Conservation (phyloP, 192 early-diverging fungal genomes). For the Mortierella antarctica region DNA sequence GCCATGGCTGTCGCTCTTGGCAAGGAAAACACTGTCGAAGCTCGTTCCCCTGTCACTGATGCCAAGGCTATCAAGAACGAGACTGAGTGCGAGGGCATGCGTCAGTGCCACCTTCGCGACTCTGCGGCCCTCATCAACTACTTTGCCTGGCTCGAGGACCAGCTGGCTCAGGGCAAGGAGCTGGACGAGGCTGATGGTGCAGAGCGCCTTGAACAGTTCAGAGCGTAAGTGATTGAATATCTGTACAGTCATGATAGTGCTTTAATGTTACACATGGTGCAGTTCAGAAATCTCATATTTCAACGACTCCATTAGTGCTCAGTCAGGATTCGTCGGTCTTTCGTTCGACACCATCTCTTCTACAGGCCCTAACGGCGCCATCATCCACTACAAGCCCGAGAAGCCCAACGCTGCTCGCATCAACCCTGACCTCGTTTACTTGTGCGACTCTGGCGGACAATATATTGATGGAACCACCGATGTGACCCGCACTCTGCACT, state of each 20-base stretch:
- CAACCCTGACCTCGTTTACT: slow-evolving; percentile 81
- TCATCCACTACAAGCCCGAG: slow-evolving; percentile 97
- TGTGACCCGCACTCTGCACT: slow-evolving; percentile 95
- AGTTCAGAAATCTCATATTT: too few relatives aligned
- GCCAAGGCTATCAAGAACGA: slow-evolving; percentile 96
- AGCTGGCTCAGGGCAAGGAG: slow-evolving; percentile 76
- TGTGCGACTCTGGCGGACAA: slow-evolving; percentile 97
- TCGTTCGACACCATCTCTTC: slow-evolving; percentile 97
- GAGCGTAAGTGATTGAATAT: slow-evolving; percentile 52
- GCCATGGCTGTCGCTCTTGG: slow-evolving; percentile 46
- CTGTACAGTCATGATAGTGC: not conserved
- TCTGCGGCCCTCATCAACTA: slow-evolving; percentile 82
- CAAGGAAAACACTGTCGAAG: slow-evolving; percentile 63
- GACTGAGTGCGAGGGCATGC: slow-evolving; percentile 91
- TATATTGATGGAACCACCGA: slow-evolving; percentile 98
- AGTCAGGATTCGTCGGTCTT: slow-evolving; percentile 88
- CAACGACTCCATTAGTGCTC: slow-evolving; percentile 54
- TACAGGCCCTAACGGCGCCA: slow-evolving; percentile 95
- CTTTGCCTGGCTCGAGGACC: slow-evolving; percentile 95
- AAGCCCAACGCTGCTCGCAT: slow-evolving; percentile 82
- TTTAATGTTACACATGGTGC: too few relatives aligned
- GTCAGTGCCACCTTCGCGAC: slow-evolving; percentile 91
- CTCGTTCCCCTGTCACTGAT: slow-evolving; percentile 76
- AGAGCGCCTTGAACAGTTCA: slow-evolving; percentile 82
- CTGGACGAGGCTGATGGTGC: slow-evolving; percentile 91